phyloP scores from a whole-genome alignment of 106 monocot genomes.

The Amphibolis antarctica region DNA sequence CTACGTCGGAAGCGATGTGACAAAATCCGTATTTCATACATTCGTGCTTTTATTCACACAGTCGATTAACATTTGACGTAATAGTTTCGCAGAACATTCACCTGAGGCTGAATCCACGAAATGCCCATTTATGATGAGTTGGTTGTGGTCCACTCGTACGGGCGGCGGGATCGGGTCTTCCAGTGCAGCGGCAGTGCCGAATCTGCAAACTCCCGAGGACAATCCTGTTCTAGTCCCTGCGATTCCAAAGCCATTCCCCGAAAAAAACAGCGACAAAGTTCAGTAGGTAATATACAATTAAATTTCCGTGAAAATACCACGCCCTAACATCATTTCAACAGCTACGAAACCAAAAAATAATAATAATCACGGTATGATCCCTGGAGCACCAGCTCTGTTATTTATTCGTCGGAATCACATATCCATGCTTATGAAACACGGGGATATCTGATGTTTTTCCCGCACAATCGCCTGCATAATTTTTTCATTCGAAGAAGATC shows the following conservation, averaged over 20 bases:
- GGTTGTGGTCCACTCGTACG: constrained; percentile 56
- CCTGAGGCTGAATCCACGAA: constrained; percentile 87
- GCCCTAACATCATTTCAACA: not conserved
- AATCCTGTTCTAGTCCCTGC: constrained; percentile 19
- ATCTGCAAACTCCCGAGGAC: constrained; percentile 21
- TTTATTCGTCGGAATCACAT: too few relatives aligned
- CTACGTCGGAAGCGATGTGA: too few relatives aligned
- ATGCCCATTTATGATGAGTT: constrained; percentile 72
- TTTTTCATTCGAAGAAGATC: too few relatives aligned
- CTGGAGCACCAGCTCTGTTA: too few relatives aligned
- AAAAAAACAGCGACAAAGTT: not conserved
- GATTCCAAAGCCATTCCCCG: not conserved
- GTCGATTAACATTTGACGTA: not conserved
- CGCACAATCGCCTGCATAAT: not conserved
- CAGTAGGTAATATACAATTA: not conserved
- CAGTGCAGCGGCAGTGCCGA: constrained; percentile 39
- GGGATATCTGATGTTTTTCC: not conserved
- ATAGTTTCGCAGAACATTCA: not conserved
- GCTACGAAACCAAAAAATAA: not conserved
- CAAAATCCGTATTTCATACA: too few relatives aligned
- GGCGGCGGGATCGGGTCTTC: constrained; percentile 73
- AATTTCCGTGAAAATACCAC: not conserved
- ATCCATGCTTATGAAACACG: not conserved
- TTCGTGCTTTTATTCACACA: too few relatives aligned
- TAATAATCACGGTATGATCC: too few relatives aligned